A percentile compares a stretch with the other conserved stretches of the same genome.
These are phyloP conservation scores for Penicillium argentinense DNA, from an alignment of 495 filamentous ascomycete genomes.

Conservation along the genomic window DNA sequence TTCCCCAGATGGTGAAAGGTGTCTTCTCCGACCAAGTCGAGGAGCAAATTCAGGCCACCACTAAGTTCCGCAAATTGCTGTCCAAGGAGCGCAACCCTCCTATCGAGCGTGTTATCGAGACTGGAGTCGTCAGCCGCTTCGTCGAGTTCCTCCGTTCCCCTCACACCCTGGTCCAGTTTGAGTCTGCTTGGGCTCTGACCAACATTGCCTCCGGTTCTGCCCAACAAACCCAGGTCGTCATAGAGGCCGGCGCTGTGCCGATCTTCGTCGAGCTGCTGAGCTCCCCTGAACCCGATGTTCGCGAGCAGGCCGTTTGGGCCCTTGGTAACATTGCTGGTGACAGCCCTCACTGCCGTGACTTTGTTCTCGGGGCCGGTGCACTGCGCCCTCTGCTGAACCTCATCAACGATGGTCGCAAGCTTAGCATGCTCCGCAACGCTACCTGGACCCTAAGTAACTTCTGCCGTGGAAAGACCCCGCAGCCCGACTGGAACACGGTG, in stretches of 20 bases:
- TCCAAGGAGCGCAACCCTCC: constrained; percentile 99
- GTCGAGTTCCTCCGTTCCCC: constrained; percentile 98
- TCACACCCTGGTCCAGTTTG: constrained; percentile 98
- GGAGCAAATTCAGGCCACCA: constrained; percentile 96
- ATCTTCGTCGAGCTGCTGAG: constrained; percentile 96
- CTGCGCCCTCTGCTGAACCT: constrained; percentile 84
- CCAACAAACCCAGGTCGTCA: constrained; percentile 96
- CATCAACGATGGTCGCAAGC: constrained; percentile 95
- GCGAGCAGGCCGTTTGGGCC: constrained; percentile 99
- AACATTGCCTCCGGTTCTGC: constrained; percentile 99
- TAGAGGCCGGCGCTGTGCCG: constrained; percentile 96
- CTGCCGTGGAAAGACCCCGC: constrained; percentile 98
- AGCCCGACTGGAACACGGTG: constrained; percentile 97
- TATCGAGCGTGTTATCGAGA: constrained; percentile 99
- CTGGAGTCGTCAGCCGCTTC: constrained; percentile 94
- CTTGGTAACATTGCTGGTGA: constrained; percentile 99
- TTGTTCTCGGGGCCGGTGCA: constrained; percentile 85
- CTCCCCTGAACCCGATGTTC: constrained; percentile 96
- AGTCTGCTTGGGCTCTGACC: constrained; percentile 98
- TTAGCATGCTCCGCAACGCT: constrained; percentile 98
- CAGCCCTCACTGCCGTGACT: constrained; percentile 95
- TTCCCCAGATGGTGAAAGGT: constrained; percentile 95
- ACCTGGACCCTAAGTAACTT: constrained; percentile 99
- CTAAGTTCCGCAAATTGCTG: constrained; percentile 95
- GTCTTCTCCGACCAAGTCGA: constrained; percentile 99